Evolutionary conservation across 1,139 yeast species (phyloP), one percentile per base, ranked within the genome.

Genomic region (Pichia sp.): DNA sequence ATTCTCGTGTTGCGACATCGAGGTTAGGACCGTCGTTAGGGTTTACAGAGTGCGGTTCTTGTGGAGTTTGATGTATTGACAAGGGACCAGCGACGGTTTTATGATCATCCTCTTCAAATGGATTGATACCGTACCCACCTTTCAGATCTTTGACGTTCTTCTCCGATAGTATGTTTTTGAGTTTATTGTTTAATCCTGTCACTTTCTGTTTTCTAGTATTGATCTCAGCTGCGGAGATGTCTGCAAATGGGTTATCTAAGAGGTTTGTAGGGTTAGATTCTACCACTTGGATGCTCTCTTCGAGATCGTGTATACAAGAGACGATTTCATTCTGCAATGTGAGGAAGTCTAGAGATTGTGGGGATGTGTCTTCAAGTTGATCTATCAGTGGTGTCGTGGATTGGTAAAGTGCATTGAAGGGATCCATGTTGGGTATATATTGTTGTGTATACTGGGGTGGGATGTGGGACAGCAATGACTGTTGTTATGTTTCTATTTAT

Each of bases 331-430:
- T 78, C 37, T 73, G 65, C 38, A 77, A 72, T 58, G 83, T 85
- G 39, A 66, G 62, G 50, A 80, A 74, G 52, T 85, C 95, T 7
- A 35, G 54, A 48, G 45, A 52, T 48, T 47, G 51, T 31, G 43
- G 45, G 35, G 49, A 73, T 49, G 52, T 77, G 53, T 39, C 56
- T 46, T 69, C 69, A 6, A 86, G 64, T 22, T 66, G 64, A 22
- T 59, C 55, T 28, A 83, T 64, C 56, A 85, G 88, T 30, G 68
- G 64, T 59, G 77, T 69, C 3, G 94, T 88, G 55, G 87, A 95
- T 29, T 72, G 71, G 39, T 77, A 74, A 3, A 88, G 95, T 50
- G 84, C 91, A 41, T 74, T 70, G 58, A 87, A 87, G 24, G 96
- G 96, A 58, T 87, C 96, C 85, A 20, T 22, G 37, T 2, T 27